Evolutionary conservation across 768 basidiomycete species (phyloP), one percentile per base, ranked within the genome.

Genomic region (Crucibulum laeve): DNA sequence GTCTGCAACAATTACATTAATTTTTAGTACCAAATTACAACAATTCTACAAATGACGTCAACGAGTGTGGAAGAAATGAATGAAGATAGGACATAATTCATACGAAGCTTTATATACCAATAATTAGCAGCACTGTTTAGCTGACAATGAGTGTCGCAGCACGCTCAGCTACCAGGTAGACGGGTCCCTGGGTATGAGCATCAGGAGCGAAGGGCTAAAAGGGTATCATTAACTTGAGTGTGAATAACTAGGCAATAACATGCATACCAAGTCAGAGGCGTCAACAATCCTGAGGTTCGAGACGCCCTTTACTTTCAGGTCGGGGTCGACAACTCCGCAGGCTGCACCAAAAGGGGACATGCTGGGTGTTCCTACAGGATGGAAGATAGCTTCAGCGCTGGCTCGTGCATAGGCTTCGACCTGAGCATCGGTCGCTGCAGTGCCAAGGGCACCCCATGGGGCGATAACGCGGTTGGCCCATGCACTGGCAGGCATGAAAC

Each of bases 221-320:
- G 10, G 36, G 19, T 10, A 37, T 37, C 36, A 10, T n/a, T 37
- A 15, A 10, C 36, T n/a, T 8, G 36, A 8, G 36, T 17, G 18
- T 10, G 18, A 21, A 8, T 17, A 37, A 10, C 14, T 37, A 40
- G 15, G 17, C n/a, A 33, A 40, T 22, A 35, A 28, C 17, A 24
- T 14, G 40, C 57, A 43, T 26, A 60, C 62, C 30, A 61, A 38
- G 18, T 61, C 52, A 13, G 59, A 60, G 14, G 59, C 59, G 46
- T 67, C 61, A 34, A 63, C 56, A 24, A 67, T 48, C 5, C 64
- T 39, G 33, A 67, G 38, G 11, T 57, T 62, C 3, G 25, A 17
- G 4, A 58, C 54, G 5, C 59, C 58, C 39, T 64, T 62, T 4
- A 67, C 59, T 17, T 38, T 44, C 8, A 67, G 43, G 39, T 60